These are phyloP conservation scores for Argentina anserina DNA, from an alignment of 306 rosid species.

Conservation along the genomic window DNA sequence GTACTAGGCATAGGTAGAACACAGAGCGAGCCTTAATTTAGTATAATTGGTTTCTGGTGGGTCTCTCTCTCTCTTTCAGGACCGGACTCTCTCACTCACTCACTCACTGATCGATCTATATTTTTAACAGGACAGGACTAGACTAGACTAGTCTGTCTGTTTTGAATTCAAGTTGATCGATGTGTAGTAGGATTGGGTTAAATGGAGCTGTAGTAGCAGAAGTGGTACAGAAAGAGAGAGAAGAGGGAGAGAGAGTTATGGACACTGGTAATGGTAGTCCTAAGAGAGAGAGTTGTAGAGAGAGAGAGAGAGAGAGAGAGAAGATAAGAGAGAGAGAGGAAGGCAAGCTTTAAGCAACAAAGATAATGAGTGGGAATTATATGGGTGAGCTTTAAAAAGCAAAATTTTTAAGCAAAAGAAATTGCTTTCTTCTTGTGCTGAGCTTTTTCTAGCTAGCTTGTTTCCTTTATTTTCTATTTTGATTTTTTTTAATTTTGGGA, in stretches of 20 bases:
- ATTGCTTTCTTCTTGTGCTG: constrained; percentile 48
- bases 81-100: not conserved
- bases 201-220: not conserved
- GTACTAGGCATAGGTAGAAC: not conserved
- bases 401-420: constrained; percentile 25
- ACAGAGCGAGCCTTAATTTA: constrained; percentile 4
- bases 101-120: not conserved
- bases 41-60: constrained; percentile 21
- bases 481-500: not conserved
- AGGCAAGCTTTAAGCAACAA: constrained; percentile 71
- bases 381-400: constrained; percentile 74
- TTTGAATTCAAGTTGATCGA: constrained; percentile 14
- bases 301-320: constrained; percentile 8
- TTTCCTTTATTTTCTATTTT: not conserved
- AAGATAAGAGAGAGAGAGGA: constrained; percentile 13
- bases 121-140: not conserved
- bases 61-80: constrained; percentile 5
- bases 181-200: constrained; percentile 16
- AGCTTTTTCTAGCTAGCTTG: constrained; percentile 12
- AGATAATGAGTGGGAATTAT: constrained; percentile 94
- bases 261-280: not conserved
- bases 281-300: constrained; percentile 7
- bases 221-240: not conserved
- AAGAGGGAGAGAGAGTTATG: not conserved
- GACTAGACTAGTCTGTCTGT: constrained; percentile 6